Conservation (phyloP, 176 grass and related monocot genomes). For the Triticum turgidum region DNA sequence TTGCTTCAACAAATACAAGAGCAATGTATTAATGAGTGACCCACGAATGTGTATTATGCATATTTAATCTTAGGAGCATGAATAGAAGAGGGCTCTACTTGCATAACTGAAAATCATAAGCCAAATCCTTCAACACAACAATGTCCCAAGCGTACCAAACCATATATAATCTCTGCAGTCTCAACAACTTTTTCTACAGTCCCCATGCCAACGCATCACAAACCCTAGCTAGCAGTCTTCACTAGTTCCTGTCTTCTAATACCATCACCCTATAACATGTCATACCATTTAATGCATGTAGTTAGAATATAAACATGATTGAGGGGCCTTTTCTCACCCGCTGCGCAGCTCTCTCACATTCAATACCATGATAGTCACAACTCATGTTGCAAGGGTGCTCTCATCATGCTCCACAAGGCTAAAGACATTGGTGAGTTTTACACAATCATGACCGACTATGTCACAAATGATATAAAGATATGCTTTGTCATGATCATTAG, state of each 20-base stretch:
- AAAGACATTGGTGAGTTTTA: neutral
- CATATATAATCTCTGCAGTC: neutral
- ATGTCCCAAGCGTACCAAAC: neutral
- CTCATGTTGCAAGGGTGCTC: constrained; percentile 30
- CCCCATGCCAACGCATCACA: neutral
- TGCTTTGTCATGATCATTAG: too few species aligned
- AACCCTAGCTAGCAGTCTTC: neutral
- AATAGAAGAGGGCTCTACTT: neutral
- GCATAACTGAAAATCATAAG: neutral
- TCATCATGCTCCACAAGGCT: neutral
- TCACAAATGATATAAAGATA: neutral
- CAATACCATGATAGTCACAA: constrained; percentile 59
- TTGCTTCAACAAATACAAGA: too few species aligned
- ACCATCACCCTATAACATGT: constrained; percentile 24
- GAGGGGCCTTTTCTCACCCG: constrained; percentile 32
- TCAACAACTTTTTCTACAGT: neutral
- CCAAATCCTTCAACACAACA: neutral
- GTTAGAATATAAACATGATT: constrained; percentile 62
- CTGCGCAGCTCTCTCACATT: constrained; percentile 30
- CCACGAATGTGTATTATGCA: neutral
- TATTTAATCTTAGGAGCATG: neutral
- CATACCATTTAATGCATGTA: constrained; percentile 49
- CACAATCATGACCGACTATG: neutral
- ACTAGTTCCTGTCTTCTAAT: neutral
- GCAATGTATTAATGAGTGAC: too few species aligned